Evolutionary conservation across 2,329 filamentous ascomycete species (phyloP).

Genomic region (Aureobasidium subglaciale): DNA sequence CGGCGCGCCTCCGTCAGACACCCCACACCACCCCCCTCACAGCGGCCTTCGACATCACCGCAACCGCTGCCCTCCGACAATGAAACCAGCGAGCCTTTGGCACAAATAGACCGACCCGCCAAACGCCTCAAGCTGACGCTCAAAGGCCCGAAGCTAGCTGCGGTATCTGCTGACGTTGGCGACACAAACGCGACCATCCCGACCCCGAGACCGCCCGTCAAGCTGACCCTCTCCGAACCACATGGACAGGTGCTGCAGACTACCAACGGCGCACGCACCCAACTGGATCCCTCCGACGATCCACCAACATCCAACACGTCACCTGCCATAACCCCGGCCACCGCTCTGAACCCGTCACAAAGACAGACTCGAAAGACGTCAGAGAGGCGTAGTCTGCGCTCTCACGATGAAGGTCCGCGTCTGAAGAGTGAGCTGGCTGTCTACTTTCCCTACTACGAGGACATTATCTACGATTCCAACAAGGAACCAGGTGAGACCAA

Average conservation of each 20-base stretch:
- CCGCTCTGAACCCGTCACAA: not conserved
- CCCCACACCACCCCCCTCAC: constrained; percentile 11
- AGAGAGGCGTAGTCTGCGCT: constrained; percentile 72
- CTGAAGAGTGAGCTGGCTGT: constrained; percentile 86
- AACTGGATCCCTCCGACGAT: constrained; percentile 30
- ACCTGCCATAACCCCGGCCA: constrained; percentile 25
- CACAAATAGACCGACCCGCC: not conserved
- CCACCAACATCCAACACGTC: constrained; percentile 27
- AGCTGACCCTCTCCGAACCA: constrained; percentile 36
- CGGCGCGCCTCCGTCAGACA: constrained; percentile 11
- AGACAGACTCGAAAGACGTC: constrained; percentile 4
- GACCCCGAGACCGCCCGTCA: constrained; percentile 33
- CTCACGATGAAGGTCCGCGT: constrained; percentile 71
- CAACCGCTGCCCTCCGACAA: not conserved
- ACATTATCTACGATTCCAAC: constrained; percentile 79
- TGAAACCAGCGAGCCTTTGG: not conserved
- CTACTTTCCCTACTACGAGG: constrained; percentile 92
- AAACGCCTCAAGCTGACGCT: constrained; percentile 13
- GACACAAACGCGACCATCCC: constrained; percentile 7
- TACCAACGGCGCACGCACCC: constrained; percentile 35
- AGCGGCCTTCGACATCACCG: not conserved
- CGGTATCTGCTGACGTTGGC: not conserved
- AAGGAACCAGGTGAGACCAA: constrained; percentile 49
- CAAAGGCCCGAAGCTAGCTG: constrained; percentile 10
- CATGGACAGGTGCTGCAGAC: constrained; percentile 36